These are phyloP conservation scores for Alternaria sp. DNA, from an alignment of 2,329 filamentous ascomycete species.

Conservation along the genomic window DNA sequence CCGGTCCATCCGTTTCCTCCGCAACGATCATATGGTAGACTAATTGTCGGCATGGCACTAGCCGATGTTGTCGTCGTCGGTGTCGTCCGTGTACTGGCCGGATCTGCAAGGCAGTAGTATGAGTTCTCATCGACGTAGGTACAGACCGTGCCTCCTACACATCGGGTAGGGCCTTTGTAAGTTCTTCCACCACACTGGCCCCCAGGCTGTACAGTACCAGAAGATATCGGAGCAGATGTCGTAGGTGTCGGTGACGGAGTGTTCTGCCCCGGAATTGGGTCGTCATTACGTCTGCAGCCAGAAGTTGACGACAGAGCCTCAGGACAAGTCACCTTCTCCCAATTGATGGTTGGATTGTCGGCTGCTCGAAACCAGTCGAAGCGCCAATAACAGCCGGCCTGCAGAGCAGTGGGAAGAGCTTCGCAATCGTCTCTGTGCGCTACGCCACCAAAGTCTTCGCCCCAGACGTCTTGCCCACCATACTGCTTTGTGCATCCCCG, in stretches of 20 bases:
- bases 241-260: constrained; percentile 22
- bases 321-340: constrained; percentile 65
- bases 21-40: constrained; percentile 26
- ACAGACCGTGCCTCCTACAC: constrained; percentile 23
- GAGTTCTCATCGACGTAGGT: constrained; percentile 24
- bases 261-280: constrained; percentile 24
- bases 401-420: constrained; percentile 61
- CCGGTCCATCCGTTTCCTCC: constrained; percentile 23
- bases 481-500: constrained; percentile 58
- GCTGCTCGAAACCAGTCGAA: constrained; percentile 70
- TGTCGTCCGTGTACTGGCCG: constrained; percentile 20
- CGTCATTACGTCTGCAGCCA: constrained; percentile 49
- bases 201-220: constrained; percentile 25
- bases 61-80: constrained; percentile 14
- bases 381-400: constrained; percentile 68
- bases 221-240: constrained; percentile 21
- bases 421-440: constrained; percentile 61
- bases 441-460: constrained; percentile 67
- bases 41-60: constrained; percentile 18
- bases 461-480: constrained; percentile 59
- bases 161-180: constrained; percentile 24
- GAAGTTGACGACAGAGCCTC: constrained; percentile 57
- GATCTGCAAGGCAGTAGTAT: constrained; percentile 28
- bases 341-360: constrained; percentile 64
- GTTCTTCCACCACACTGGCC: constrained; percentile 27